Base-by-base conservation (phyloP, 768 basidiomycete species). In the Suillus clintonianus region DNA sequence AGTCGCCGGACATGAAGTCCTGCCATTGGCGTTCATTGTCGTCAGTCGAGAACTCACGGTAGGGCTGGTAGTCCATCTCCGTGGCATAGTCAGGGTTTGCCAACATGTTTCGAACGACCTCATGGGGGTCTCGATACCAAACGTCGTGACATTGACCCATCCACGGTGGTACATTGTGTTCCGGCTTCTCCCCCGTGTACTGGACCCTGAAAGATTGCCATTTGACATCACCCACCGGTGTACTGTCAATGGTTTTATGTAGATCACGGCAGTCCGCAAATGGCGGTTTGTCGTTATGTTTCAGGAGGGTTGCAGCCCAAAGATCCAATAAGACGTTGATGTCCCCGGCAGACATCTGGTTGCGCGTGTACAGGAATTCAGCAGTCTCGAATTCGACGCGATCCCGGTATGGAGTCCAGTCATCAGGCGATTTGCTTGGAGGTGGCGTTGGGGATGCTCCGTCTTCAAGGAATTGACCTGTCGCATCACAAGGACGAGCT, bases 1-100 rank as follows among this genome's bases (percentile, higher is more conserved):
- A 76, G n/a, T 73, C 62, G 4, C 70, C 74, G 9, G 73, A 74
- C 65, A 77, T 70, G 41, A n/a, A n/a, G n/a, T n/a, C n/a, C n/a
- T n/a, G n/a, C n/a, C n/a, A n/a, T n/a, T n/a, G n/a, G n/a, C n/a
- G 61, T 41, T 24, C 43, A 69, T 34, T 61, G 64, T 1, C 64
- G 65, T 62, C 37, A 4, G 59, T 62, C 9, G 65, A 36, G n/a
- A 27, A 67, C 36, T 71, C 62, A 4, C 51, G 55, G 56, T 39
- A 67, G 2, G 69, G 69, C 39, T 36, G 48, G 10, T 56, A 63
- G 59, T 76, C 69, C 30, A 73, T 65, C 27, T 67, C 68, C 8
- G 59, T 55, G 1, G 37, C 59, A 41, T 70, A 73, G 50, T 70
- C 69, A 0, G 71, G 71, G 47, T 71, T 73, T 2, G 36, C 36